These are phyloP conservation scores for Talaromyces nanjingensis DNA, from an alignment of 495 filamentous ascomycete genomes.

Conservation along the genomic window DNA sequence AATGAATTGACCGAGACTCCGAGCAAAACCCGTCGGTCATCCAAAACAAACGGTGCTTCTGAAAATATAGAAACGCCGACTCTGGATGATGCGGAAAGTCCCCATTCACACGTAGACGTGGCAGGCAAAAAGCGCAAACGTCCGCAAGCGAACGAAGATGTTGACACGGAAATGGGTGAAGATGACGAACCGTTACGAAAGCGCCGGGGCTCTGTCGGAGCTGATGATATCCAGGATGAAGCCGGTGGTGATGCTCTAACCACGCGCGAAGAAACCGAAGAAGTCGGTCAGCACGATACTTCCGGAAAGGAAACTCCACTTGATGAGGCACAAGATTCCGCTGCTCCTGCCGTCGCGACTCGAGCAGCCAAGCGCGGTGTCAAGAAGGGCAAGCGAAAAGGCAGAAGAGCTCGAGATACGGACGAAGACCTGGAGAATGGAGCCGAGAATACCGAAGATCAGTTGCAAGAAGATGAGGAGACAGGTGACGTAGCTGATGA, in stretches of 20 bases:
- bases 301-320: slow-evolving; percentile 21
- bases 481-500: slow-evolving; percentile 34
- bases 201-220: slow-evolving; percentile 38
- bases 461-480: slow-evolving; percentile 40
- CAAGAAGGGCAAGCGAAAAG: slow-evolving; percentile 41
- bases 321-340: slow-evolving; percentile 32
- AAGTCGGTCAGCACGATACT: slow-evolving; percentile 20
- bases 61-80: not conserved
- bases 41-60: slow-evolving; percentile 20
- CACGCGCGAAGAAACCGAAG: slow-evolving; percentile 30
- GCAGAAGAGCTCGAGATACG: slow-evolving; percentile 28
- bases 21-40: slow-evolving; percentile 29
- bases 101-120: slow-evolving; percentile 13
- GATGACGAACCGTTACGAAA: slow-evolving; percentile 35
- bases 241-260: slow-evolving; percentile 21
- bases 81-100: not conserved
- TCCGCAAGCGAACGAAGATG: slow-evolving; percentile 31
- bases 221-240: slow-evolving; percentile 36
- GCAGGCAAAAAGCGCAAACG: slow-evolving; percentile 45
- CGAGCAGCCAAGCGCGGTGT: slow-evolving; percentile 28
- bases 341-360: slow-evolving; percentile 20
- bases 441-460: slow-evolving; percentile 28
- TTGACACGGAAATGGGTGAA: slow-evolving; percentile 33
- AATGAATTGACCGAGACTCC: slow-evolving; percentile 32
- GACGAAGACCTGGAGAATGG: slow-evolving; percentile 31